Percentiles rank a stretch among this genome's conserved stretches.
Evolutionary conservation across 2,329 filamentous ascomycete genomes (phyloP).

Genomic region (Cercospora sesami): DNA sequence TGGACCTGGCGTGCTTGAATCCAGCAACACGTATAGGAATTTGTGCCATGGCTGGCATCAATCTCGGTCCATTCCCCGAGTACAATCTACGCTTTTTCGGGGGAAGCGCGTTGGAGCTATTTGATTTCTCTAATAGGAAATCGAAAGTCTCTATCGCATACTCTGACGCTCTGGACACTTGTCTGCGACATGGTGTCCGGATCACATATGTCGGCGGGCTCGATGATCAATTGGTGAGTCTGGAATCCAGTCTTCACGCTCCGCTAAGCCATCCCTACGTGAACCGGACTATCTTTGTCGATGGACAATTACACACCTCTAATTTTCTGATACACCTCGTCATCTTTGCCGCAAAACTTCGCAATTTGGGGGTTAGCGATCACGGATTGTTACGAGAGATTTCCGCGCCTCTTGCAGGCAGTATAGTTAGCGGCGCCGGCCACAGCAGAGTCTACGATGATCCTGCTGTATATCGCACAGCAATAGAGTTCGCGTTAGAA

Average conservation of each 20-base stretch:
- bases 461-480: conserved; percentile 71
- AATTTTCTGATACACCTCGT: conserved; percentile 93
- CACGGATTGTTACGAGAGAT: conserved; percentile 91
- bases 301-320: conserved; percentile 85
- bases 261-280: conserved; percentile 88
- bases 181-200: conserved; percentile 75
- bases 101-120: conserved; percentile 88
- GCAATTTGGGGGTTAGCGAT: conserved; percentile 88
- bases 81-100: conserved; percentile 88
- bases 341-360: conserved; percentile 87
- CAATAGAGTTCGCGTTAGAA: conserved; percentile 51
- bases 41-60: conserved; percentile 88
- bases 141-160: conserved; percentile 83
- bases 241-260: conserved; percentile 89
- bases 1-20: conserved; percentile 82
- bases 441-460: conserved; percentile 95
- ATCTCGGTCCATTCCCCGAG: conserved; percentile 86
- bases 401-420: conserved; percentile 82
- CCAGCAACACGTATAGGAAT: conserved; percentile 72
- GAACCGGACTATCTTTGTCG: conserved; percentile 92
- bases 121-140: conserved; percentile 82
- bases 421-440: conserved; percentile 86
- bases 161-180: conserved; percentile 69
- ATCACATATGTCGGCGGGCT: conserved; percentile 91
- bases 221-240: conserved; percentile 90